Evolutionary conservation across 164 flowering plant genomes (phyloP), one percentile per base, ranked within the genome.

Genomic region (Cinnamomum chago): DNA sequence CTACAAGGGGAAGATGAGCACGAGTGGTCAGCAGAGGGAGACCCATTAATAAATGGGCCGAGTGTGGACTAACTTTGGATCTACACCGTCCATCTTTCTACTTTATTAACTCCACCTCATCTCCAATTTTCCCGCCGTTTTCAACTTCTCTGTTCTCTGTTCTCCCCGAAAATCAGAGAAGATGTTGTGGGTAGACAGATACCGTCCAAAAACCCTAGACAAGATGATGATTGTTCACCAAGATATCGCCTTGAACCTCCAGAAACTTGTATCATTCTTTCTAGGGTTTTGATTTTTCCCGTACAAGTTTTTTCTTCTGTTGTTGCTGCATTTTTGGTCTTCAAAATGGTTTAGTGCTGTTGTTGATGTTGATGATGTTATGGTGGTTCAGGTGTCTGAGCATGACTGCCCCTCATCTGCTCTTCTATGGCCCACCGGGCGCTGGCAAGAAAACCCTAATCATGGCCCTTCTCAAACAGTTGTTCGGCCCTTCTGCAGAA

Each of bases 161-260:
- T 35, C 47, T 35, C 47, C 7, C n/a, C 50, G 30, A 40, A 74
- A 6, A 24, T 5, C 7, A 23, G 78, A 60, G 73, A 86, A 84
- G 82, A 95, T 95, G 98, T 80, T 95, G 92, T 95, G 99, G 99
- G 98, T 92, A 5, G 99, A 95, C 89, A 93, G 92, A 77, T 89
- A 92, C 88, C 82, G 99, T 7, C 99, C 99, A n/a, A 93, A 89
- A 84, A 84, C 93, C 86, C 92, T 95, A 71, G 99, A 93, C 85
- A 88, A 92, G 84, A 81, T 88, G 72, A 6, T 35, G 47, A 77
- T 89, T 0, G 93, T 95, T 24, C 99, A 95, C 72, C 83, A 92
- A 77, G 93, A 93, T 15, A 77, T 88, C 25, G 97, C 99, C 24
- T 87, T 85, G 71, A 89, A 92, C 73, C 93, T 93, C 83, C 92